These are phyloP conservation scores for Chlorella sp. DNA, from an alignment of 139 green algal genomes.

Conservation along the genomic window DNA sequence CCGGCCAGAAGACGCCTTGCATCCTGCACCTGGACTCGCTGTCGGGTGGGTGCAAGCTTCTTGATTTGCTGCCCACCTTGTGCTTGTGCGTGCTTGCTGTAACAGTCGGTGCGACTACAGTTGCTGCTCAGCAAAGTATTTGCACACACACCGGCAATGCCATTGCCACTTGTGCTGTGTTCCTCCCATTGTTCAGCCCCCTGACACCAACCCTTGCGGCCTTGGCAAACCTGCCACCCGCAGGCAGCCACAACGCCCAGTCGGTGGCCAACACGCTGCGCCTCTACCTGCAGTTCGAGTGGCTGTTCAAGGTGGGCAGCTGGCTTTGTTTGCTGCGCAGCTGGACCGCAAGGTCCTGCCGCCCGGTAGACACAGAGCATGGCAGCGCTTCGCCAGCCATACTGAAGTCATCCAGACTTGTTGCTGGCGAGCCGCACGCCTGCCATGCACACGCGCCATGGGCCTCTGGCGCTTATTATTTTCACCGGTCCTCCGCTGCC, in stretches of 20 bases:
- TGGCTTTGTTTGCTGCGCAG: neutral
- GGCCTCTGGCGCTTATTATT: too few species aligned
- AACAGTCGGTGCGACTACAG: too few species aligned
- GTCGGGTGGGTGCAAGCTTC: neutral
- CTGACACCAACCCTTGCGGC: neutral
- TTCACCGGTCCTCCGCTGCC: neutral
- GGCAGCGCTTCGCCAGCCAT: neutral
- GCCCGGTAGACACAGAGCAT: too few species aligned
- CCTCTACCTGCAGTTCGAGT: constrained; percentile 74
- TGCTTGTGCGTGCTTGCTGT: too few species aligned
- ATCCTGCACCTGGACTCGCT: constrained; percentile 88
- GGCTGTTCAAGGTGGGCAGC: constrained; percentile 55
- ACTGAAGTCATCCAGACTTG: neutral
- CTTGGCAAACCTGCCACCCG: neutral
- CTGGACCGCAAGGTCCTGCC: neutral
- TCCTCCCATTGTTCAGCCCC: neutral
- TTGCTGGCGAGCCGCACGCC: too few species aligned
- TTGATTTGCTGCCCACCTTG: too few species aligned
- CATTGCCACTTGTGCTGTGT: neutral
- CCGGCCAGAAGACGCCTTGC: constrained; percentile 49
- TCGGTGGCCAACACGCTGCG: constrained; percentile 56
- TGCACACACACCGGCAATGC: too few species aligned
- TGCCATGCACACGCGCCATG: too few species aligned
- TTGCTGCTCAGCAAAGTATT: too few species aligned
- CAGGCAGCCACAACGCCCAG: constrained; percentile 60